Conservation (phyloP, 148 eudicot genomes). For the Bassia scoparia region DNA sequence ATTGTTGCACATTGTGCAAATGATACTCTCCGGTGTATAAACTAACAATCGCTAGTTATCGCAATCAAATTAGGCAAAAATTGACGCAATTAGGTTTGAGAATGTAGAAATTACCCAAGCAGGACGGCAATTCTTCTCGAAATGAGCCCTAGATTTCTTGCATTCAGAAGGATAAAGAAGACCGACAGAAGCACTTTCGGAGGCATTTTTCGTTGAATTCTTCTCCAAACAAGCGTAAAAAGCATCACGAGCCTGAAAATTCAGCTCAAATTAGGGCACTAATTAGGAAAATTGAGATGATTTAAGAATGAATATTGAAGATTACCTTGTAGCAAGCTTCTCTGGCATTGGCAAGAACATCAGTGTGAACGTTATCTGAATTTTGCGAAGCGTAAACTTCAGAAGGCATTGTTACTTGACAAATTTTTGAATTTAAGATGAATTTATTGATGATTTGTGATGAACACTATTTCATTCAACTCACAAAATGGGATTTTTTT, state of each 20-base stretch:
- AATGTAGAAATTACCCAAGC: conserved; percentile 54
- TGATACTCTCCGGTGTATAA: too few relatives aligned
- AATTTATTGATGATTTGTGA: too few relatives aligned
- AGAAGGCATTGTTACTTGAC: not conserved
- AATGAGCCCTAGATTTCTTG: conserved; percentile 57
- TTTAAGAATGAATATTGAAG: not conserved
- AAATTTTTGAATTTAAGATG: too few relatives aligned
- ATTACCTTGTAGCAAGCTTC: conserved; percentile 16
- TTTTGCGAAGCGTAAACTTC: not conserved
- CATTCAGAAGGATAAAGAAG: conserved; percentile 70
- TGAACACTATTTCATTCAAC: too few relatives aligned
- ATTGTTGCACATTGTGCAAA: too few relatives aligned
- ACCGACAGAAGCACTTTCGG: conserved; percentile 67
- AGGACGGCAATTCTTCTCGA: conserved; percentile 60
- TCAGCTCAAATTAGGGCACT: not conserved
- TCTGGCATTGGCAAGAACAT: conserved; percentile 5
- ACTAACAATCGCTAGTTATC: too few relatives aligned
- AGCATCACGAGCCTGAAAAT: conserved; percentile 59
- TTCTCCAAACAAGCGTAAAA: conserved; percentile 74
- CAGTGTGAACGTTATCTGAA: not conserved
- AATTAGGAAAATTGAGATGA: not conserved
- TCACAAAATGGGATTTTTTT: too few relatives aligned
- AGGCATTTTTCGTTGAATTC: conserved; percentile 18
- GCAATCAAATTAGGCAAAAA: too few relatives aligned
- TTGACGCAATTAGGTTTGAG: not conserved